Evolutionary conservation across 108 stramenopile genomes (phyloP).

Genomic region (Chaetoceros muelleri): DNA sequence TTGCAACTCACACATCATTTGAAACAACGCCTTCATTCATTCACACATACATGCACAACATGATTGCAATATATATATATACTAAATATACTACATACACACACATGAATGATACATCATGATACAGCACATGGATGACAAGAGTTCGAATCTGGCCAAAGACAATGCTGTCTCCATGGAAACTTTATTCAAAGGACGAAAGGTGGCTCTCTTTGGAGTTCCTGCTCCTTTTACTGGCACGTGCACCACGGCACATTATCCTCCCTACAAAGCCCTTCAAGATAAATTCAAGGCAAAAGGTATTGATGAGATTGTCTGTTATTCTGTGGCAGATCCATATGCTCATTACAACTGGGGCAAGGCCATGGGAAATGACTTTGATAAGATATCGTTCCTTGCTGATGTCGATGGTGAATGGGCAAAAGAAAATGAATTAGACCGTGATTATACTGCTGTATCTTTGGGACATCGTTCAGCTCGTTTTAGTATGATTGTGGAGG

Average conservation of each 20-base stretch:
- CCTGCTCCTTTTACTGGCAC: slow-evolving; percentile 47
- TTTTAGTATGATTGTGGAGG: slow-evolving; percentile 29
- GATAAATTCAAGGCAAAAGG: slow-evolving; percentile 15
- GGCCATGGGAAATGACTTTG: slow-evolving; percentile 15
- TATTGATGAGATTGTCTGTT: slow-evolving; percentile 28
- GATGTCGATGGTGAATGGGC: slow-evolving; percentile 28
- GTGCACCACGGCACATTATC: slow-evolving; percentile 34
- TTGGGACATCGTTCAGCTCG: slow-evolving; percentile 21
- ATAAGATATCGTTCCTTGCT: slow-evolving; percentile 26
- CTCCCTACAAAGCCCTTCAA: slow-evolving; percentile 21
- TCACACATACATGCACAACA: no score
- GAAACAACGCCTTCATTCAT: no score
- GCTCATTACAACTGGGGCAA: slow-evolving; percentile 22
- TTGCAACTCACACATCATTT: no score
- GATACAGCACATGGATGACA: no score
- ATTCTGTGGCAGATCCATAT: slow-evolving; percentile 34
- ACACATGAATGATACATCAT: no score
- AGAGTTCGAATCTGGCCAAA: slow-evolving; percentile 21
- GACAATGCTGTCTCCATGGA: slow-evolving; percentile 27
- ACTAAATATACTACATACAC: no score
- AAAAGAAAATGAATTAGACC: slow-evolving; percentile 19
- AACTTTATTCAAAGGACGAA: slow-evolving; percentile 17
- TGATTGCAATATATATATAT: no score
- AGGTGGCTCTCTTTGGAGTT: slow-evolving; percentile 38
- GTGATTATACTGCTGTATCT: slow-evolving; percentile 13